Evolutionary conservation across 352 stramenopile species (phyloP), one percentile per base, ranked within the genome.

Genomic region (Pythium aphanidermatum): DNA sequence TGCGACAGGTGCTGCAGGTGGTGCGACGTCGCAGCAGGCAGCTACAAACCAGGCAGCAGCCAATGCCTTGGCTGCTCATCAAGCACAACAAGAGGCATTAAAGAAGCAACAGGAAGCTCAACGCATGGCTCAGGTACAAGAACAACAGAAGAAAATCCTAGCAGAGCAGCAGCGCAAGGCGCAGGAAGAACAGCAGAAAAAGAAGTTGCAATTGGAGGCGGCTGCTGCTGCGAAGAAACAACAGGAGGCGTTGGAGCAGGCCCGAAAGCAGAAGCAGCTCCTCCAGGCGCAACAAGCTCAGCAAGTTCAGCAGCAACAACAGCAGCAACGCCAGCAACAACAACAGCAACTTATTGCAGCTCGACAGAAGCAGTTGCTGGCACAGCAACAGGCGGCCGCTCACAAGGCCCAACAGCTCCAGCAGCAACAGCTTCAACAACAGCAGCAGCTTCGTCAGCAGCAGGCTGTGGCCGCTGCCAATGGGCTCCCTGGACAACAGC

Each of bases 61-160:
- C 6, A 59, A 47, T 35, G 51, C 57, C 19, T 37, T 48, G 6
- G 49, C 45, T 7, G 27, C 28, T n/a, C 42, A 43, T 20, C 44
- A 50, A 33, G 49, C 52, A 12, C 49, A 64, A 32, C 72, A 86
- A 37, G 68, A 84, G 12, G 63, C 75, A 26, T 7, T 78, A 7
- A 86, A 86, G 65, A 86, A 86, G 34, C 62, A 72, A 17, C 74
- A 88, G 29, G 71, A 88, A 41, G 59, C 74, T 4, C 69, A 86
- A 32, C 66, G 70, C 16, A 47, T 79, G 3, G 59, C 58, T 0
- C 60, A 83, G 28, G 34, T 84, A 16, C 68, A 86, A 32, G 74
- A 89, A 30, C 67, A 88, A 27, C 71, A 90, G 30, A 69, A 75
- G n/a, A 84, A 85, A 26, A 40, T 84, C 51, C 65, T 83, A 28